phyloP scores from a whole-genome alignment of 2,329 filamentous ascomycete species.

The Ophiosphaerella narmari region DNA sequence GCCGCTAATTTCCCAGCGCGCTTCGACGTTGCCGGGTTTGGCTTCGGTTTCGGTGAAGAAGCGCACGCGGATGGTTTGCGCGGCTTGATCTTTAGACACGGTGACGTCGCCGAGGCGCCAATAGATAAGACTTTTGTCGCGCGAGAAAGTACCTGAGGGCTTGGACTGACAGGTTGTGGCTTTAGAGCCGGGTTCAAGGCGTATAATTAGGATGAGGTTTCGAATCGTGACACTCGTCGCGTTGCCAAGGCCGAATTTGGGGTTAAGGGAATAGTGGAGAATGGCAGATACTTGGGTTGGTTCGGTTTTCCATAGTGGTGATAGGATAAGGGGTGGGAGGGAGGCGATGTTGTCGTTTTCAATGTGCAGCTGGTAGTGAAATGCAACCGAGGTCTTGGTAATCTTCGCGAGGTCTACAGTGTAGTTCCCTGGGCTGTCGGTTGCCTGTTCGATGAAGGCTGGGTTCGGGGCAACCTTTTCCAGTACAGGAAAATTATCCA shows the following conservation, averaged over 20 bases:
- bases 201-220: constrained; percentile 75
- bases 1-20: constrained; percentile 73
- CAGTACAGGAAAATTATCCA: constrained; percentile 85
- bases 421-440: constrained; percentile 78
- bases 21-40: constrained; percentile 77
- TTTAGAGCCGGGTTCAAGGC: constrained; percentile 66
- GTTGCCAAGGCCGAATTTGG: constrained; percentile 57
- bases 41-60: constrained; percentile 75
- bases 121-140: constrained; percentile 76
- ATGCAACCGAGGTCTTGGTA: constrained; percentile 74
- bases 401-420: constrained; percentile 74
- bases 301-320: constrained; percentile 81
- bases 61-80: constrained; percentile 80
- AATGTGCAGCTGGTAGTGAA: constrained; percentile 88
- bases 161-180: constrained; percentile 75
- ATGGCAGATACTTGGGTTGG: constrained; percentile 85
- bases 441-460: constrained; percentile 77
- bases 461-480: constrained; percentile 95
- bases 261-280: constrained; percentile 83
- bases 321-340: constrained; percentile 74
- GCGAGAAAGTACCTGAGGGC: constrained; percentile 76
- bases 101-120: constrained; percentile 81
- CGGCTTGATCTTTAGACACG: constrained; percentile 59
- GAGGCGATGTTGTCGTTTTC: constrained; percentile 58
- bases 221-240: constrained; percentile 62